A percentile compares a stretch with the other conserved stretches of the same genome.
These are phyloP conservation scores for Diplodia sapinea DNA, from an alignment of 2,329 filamentous ascomycete genomes.

Conservation along the genomic window DNA sequence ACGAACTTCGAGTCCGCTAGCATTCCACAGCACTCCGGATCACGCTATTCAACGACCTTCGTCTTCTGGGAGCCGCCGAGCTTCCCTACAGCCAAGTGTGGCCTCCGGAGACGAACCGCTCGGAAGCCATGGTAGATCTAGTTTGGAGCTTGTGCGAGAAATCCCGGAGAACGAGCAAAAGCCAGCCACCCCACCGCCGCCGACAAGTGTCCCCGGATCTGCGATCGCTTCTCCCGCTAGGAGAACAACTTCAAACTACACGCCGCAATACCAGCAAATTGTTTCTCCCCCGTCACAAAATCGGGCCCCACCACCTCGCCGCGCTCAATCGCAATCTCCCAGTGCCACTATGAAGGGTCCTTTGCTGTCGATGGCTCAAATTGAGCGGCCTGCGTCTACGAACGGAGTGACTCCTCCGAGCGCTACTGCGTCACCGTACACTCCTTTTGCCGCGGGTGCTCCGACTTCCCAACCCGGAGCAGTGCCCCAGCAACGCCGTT, in stretches of 20 bases:
- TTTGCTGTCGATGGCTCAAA: constrained; percentile 48
- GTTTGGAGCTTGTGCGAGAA: constrained; percentile 36
- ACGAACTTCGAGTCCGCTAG: constrained; percentile 68
- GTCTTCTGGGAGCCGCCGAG: constrained; percentile 20
- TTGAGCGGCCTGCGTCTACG: constrained; percentile 62
- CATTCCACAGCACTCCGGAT: constrained; percentile 54
- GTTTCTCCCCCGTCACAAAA: constrained; percentile 22
- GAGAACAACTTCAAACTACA: constrained; percentile 35
- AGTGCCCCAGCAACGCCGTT: constrained; percentile 36
- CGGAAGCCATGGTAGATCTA: constrained; percentile 5
- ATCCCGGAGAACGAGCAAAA: constrained; percentile 39
- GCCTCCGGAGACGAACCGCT: constrained; percentile 21
- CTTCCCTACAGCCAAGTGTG: constrained; percentile 24
- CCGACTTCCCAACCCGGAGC: constrained; percentile 2
- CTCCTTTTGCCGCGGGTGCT: constrained; percentile 34
- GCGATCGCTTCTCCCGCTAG: constrained; percentile 50
- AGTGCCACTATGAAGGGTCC: constrained; percentile 59
- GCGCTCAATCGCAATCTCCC: constrained; percentile 65
- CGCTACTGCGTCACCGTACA: constrained; percentile 32
- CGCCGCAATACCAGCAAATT: constrained; percentile 53
- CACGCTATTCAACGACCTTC: constrained; percentile 33
- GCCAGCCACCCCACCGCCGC: constrained; percentile 40
- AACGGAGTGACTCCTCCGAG: constrained; percentile 54
- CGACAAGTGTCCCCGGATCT: constrained; percentile 43
- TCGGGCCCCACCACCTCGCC: constrained; percentile 6